Evolutionary conservation across 805 yeast genomes (phyloP), one percentile per base, ranked within the genome.

Genomic region (Debaryomyces tyrocola): DNA sequence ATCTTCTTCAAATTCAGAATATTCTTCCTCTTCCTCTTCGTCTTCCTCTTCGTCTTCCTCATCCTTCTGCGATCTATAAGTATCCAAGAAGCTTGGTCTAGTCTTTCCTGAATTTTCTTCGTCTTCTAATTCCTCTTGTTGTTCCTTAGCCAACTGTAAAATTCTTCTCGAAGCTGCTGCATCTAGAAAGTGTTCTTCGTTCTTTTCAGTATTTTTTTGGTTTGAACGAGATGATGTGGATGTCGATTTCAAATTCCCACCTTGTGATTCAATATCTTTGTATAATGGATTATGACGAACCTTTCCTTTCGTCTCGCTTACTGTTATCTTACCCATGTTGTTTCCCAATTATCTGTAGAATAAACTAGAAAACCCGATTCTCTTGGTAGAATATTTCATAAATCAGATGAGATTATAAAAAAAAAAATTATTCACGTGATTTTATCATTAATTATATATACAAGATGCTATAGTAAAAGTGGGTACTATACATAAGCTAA

Each of bases 111-210:
- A 56, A 34, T 70, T 70, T 50, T 82, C 86, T 40, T 74, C 83
- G 5, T 57, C 62, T 44, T 82, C 91, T 17, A 91, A 64, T 62
- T 94, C 99, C 38, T 87, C 90, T 67, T 90, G 97, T 70, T 94
- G 99, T 58, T 87, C 92, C 56, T 80, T 84, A 15, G 99, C 99
- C 51, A 94, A 75, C 63, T 87, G 88, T 54, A 94, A 74, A 65
- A 94, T 91, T 68, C 82, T 89, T 66, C 95, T 77, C 1, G 97
- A 88, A 27, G 89, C 72, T 15, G 82, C 74, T 15, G 97, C 87
- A 70, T 92, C 97, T 34, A 94, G 75, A 55, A 70, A 85, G 37
- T 77, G 83, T 40, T 84, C 90, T 20, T 77, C 84, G 69, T 48
- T 78, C 10, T 75, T 80, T 14, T 63, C 69, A 44, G 67, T 71